These are phyloP conservation scores for Lichtheimia corymbifera DNA, from an alignment of 371 early-diverging fungal species.

Conservation along the genomic window DNA sequence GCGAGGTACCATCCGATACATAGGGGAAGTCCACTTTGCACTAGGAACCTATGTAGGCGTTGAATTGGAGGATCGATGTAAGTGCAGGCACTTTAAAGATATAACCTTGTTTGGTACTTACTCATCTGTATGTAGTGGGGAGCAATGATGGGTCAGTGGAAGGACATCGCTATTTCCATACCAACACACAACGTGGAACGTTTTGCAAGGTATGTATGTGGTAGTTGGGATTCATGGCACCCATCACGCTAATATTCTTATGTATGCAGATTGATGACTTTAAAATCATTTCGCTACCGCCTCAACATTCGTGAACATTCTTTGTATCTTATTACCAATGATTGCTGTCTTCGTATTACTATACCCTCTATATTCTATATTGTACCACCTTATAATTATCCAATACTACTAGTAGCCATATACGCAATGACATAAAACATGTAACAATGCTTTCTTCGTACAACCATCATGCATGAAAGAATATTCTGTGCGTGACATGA, in stretches of 20 bases:
- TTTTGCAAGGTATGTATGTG: conserved; percentile 27
- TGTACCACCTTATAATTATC: no score
- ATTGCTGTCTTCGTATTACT: no score
- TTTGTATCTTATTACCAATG: no score
- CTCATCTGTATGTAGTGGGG: conserved; percentile 29
- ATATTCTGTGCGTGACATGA: no score
- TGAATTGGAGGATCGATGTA: conserved; percentile 46
- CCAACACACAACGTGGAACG: conserved; percentile 38
- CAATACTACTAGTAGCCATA: no score
- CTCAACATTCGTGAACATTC: no score
- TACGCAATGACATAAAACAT: no score
- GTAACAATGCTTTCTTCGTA: no score
- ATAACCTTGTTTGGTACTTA: neutral
- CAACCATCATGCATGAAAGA: no score
- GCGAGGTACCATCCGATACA: conserved; percentile 40
- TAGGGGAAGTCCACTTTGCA: conserved; percentile 42
- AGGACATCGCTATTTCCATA: conserved; percentile 40
- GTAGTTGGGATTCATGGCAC: no score
- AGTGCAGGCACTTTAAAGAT: neutral
- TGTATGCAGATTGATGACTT: conserved; percentile 24
- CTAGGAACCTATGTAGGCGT: conserved; percentile 50
- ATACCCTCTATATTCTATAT: no score
- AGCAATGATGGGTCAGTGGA: conserved; percentile 42
- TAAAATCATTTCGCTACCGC: conserved; percentile 19
- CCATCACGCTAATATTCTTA: no score